phyloP scores from a whole-genome alignment of 441 rosid species.

The Bocquillonia castaneifolia region DNA sequence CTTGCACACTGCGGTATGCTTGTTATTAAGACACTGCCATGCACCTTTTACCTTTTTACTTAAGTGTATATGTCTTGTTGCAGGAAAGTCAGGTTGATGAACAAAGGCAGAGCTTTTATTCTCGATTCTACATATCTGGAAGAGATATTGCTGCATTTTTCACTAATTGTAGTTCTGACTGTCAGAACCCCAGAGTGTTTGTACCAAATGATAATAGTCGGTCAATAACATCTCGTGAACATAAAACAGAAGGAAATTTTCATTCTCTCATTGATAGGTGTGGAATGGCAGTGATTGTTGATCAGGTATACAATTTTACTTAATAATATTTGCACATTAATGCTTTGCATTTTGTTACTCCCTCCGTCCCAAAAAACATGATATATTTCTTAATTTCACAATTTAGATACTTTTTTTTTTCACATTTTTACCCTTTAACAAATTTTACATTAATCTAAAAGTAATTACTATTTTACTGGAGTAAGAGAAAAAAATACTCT shows the following conservation, averaged over 20 bases:
- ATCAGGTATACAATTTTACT: constrained; percentile 57
- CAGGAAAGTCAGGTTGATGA: constrained; percentile 80
- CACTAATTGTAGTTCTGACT: constrained; percentile 57
- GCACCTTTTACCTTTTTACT: constrained; percentile 25
- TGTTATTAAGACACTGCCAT: constrained; percentile 22
- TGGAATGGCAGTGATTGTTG: constrained; percentile 94
- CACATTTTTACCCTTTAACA: too few relatives aligned
- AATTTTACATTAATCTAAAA: too few relatives aligned
- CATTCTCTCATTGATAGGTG: constrained; percentile 92
- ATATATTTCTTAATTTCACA: too few relatives aligned
- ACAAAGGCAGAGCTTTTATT: constrained; percentile 78
- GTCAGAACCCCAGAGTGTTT: constrained; percentile 39
- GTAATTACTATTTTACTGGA: too few relatives aligned
- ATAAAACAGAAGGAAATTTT: constrained; percentile 42
- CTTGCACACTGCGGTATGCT: constrained; percentile 70
- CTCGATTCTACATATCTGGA: constrained; percentile 89
- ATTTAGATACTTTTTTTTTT: too few relatives aligned
- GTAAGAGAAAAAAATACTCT: too few relatives aligned
- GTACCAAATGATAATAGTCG: constrained; percentile 40
- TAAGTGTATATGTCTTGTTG: constrained; percentile 26
- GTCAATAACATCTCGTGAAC: constrained; percentile 35
- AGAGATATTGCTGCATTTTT: constrained; percentile 97
- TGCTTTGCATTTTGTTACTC: background rate
- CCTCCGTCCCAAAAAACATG: too few relatives aligned
- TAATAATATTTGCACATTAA: background rate